Conservation (phyloP, 129 eudicot species). For the Tagetes patula region DNA sequence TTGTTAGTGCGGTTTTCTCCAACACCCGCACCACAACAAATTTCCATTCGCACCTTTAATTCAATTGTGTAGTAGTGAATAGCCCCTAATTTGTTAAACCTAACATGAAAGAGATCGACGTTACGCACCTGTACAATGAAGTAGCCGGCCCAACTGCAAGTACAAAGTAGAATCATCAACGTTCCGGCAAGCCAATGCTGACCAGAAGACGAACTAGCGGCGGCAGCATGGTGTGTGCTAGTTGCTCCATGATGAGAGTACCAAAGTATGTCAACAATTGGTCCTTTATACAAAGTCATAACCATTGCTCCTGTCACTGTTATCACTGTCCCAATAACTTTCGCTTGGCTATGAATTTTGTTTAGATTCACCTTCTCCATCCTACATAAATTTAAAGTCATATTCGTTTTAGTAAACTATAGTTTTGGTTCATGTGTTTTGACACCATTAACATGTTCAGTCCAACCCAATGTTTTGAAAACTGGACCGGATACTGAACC, state of each 20-base stretch:
- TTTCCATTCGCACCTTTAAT: no score
- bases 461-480: no score
- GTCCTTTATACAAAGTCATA: slow-evolving; percentile 94
- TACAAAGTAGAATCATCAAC: slow-evolving; percentile 55
- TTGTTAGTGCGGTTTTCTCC: no score
- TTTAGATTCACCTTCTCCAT: slow-evolving; percentile 81
- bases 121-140: slow-evolving; percentile 77
- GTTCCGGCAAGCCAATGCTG: slow-evolving; percentile 82
- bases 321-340: slow-evolving; percentile 77
- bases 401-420: no score
- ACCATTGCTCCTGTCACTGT: slow-evolving; percentile 85
- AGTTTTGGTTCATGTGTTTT: no score
- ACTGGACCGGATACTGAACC: no score
- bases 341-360: slow-evolving; percentile 60
- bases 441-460: no score
- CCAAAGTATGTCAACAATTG: slow-evolving; percentile 57
- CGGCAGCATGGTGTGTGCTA: slow-evolving; percentile 31
- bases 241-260: slow-evolving; percentile 42
- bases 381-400: slow-evolving; percentile 36
- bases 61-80: no score
- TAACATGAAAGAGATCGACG: not conserved
- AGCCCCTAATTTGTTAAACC: no score
- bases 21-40: no score
- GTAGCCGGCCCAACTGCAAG: slow-evolving; percentile 80
- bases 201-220: slow-evolving; percentile 34